These are phyloP conservation scores for Asterophora lycoperdoides DNA, from an alignment of 768 basidiomycete genomes.

Conservation along the genomic window DNA sequence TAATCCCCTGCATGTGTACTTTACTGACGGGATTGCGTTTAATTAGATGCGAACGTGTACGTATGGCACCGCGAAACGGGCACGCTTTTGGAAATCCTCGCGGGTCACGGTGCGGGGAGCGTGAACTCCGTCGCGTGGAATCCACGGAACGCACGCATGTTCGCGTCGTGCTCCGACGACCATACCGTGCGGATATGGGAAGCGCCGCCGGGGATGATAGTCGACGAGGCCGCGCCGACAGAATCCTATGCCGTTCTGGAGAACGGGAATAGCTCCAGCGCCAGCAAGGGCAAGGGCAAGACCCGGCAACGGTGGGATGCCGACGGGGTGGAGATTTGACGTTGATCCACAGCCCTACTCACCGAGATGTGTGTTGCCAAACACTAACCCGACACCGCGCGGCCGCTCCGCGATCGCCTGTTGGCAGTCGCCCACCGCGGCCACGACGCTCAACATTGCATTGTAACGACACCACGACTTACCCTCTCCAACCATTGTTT, in stretches of 20 bases:
- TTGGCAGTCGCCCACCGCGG: no score
- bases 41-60: conserved; percentile 85
- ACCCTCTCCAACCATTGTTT: background rate
- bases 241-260: conserved; percentile 22
- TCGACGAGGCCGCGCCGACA: conserved; percentile 12
- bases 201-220: conserved; percentile 32
- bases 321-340: conserved; percentile 22
- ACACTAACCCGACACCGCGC: background rate
- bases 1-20: conserved; percentile 1
- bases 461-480: conserved; percentile 6
- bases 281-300: conserved; percentile 48
- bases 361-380: background rate
- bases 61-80: conserved; percentile 92
- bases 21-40: conserved; percentile 7
- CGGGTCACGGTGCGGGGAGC: conserved; percentile 83
- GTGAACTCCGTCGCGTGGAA: conserved; percentile 99
- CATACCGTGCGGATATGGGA: conserved; percentile 90
- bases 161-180: conserved; percentile 96
- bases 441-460: conserved; percentile 13
- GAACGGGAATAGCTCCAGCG: conserved; percentile 45
- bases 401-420: background rate
- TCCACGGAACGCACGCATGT: conserved; percentile 82
- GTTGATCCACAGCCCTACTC: background rate
- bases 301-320: conserved; percentile 44
- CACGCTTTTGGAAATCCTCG: conserved; percentile 76